Percentiles rank a stretch among this genome's conserved stretches.
These are phyloP conservation scores for Oryza punctata DNA, from an alignment of 176 grass and related monocot species.

Conservation along the genomic window DNA sequence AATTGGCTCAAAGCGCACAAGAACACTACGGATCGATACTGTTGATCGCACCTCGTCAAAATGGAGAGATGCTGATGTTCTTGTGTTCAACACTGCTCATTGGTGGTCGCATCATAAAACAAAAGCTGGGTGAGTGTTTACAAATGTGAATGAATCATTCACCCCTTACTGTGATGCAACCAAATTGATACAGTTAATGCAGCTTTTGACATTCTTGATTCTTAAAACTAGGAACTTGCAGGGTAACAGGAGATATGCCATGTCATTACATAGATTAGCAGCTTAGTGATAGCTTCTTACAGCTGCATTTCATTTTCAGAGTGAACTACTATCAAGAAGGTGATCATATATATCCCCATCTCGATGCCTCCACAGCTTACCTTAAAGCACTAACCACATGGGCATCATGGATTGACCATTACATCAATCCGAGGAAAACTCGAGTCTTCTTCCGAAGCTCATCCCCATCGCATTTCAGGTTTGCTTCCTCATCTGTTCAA, in stretches of 20 bases:
- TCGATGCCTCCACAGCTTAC: slow-evolving; percentile 67
- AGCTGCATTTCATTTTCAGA: slow-evolving; percentile 48
- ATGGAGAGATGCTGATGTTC: slow-evolving; percentile 80
- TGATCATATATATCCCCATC: slow-evolving; percentile 53
- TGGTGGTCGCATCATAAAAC: slow-evolving; percentile 99
- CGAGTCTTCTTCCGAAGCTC: slow-evolving; percentile 90
- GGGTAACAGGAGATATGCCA: background rate
- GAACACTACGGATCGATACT: slow-evolving; percentile 73
- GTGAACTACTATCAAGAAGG: slow-evolving; percentile 96
- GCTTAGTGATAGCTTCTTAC: slow-evolving; percentile 1
- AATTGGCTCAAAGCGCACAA: slow-evolving; percentile 58
- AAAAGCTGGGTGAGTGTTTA: slow-evolving; percentile 66
- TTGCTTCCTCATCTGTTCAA: slow-evolving; percentile 9
- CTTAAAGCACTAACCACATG: slow-evolving; percentile 74
- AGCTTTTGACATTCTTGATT: background rate
- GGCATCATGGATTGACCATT: slow-evolving; percentile 73
- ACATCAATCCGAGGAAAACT: slow-evolving; percentile 57
- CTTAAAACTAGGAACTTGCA: background rate
- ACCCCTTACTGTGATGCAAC: background rate
- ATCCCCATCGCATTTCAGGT: slow-evolving; percentile 92
- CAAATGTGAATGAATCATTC: background rate
- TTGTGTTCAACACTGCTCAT: slow-evolving; percentile 94
- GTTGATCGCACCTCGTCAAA: slow-evolving; percentile 68
- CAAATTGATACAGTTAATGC: background rate
- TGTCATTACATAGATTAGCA: background rate